Conservation (phyloP, 345 rosid genomes). For the Sisymbrium irio region DNA sequence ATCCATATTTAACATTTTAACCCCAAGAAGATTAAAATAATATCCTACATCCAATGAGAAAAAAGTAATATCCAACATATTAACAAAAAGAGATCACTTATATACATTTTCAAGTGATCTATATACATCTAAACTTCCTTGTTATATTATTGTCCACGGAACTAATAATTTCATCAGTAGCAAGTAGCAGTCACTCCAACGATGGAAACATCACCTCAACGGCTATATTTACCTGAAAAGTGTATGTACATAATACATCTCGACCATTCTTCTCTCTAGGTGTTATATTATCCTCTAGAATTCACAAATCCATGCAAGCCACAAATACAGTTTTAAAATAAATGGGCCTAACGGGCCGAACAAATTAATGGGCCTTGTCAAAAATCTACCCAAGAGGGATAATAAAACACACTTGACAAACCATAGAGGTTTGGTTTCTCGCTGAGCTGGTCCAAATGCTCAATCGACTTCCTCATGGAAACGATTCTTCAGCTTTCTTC, state of each 20-base stretch:
- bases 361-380: background rate
- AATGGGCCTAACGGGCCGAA: background rate
- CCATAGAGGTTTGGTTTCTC: background rate
- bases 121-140: background rate
- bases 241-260: rapidly evolving
- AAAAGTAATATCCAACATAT: background rate
- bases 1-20: no score
- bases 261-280: background rate
- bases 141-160: background rate
- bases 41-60: background rate
- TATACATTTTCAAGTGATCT: no score
- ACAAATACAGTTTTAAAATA: no score
- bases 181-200: background rate
- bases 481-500: slow-evolving; percentile 2
- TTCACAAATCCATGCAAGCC: background rate
- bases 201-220: background rate
- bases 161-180: background rate
- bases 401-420: background rate
- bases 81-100: no score
- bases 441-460: background rate
- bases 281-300: background rate
- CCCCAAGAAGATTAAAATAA: no score
- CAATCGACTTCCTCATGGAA: background rate
- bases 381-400: background rate
- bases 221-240: background rate